These are phyloP conservation scores for Syzygium syzygioides DNA, from an alignment of 441 rosid species.

Conservation along the genomic window DNA sequence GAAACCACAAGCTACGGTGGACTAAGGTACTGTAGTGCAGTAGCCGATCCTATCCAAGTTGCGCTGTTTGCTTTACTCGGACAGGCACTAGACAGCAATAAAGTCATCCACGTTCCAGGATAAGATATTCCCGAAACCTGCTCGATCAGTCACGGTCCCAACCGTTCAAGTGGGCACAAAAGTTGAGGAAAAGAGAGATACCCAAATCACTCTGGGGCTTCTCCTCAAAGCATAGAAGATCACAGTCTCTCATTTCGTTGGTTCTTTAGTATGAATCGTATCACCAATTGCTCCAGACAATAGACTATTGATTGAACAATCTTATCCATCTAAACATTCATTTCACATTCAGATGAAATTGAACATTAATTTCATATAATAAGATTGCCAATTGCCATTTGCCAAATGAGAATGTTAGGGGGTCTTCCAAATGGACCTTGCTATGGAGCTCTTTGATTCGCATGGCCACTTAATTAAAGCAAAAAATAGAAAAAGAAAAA, in stretches of 20 bases:
- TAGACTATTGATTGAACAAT: background rate
- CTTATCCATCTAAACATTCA: background rate
- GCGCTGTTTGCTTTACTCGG: constrained; percentile 22
- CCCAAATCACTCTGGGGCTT: background rate
- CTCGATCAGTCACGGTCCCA: constrained; percentile 2
- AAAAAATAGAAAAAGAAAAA: background rate
- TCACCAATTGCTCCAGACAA: background rate
- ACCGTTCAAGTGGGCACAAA: constrained; percentile 8
- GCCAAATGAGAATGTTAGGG: background rate
- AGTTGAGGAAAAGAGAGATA: constrained; percentile 1
- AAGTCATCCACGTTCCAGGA: constrained; percentile 13
- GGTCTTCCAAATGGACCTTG: background rate
- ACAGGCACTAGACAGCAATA: constrained; percentile 12
- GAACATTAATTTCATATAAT: background rate
- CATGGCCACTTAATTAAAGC: background rate
- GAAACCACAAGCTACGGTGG: constrained; percentile 10
- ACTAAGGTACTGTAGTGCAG: constrained; percentile 5
- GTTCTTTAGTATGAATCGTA: background rate
- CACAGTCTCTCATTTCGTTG: background rate
- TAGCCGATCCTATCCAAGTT: constrained; percentile 6
- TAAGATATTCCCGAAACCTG: constrained; percentile 24
- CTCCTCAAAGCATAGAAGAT: background rate
- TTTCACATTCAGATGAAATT: background rate
- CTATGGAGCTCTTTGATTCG: background rate
- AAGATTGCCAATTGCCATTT: background rate